Conservation (phyloP, 805 yeast species). For the Kodamaea fukazawae region DNA sequence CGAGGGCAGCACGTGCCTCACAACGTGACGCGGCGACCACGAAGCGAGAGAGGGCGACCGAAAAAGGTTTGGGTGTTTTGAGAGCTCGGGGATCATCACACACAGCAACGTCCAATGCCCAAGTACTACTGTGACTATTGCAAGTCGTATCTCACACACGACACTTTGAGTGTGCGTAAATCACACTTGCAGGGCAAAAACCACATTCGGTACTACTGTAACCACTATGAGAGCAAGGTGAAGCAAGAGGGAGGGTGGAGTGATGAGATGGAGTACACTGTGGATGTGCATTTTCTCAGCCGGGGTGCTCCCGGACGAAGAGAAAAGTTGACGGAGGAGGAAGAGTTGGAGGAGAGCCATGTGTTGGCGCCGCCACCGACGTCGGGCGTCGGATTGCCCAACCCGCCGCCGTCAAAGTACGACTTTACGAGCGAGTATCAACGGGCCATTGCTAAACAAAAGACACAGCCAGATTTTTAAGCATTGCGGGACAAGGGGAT, state of each 20-base stretch:
- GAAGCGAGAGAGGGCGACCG: too few species aligned
- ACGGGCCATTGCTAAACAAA: constrained; percentile 10
- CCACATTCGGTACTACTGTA: constrained; percentile 68
- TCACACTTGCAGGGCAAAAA: constrained; percentile 76
- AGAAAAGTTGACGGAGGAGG: constrained; percentile 19
- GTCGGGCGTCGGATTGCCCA: constrained; percentile 25
- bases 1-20: too few species aligned
- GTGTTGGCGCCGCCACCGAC: constrained; percentile 34
- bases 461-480: too few species aligned
- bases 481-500: constrained; percentile 3
- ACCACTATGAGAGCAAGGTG: constrained; percentile 59
- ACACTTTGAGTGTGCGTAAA: constrained; percentile 80
- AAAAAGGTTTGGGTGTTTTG: too few species aligned
- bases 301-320: constrained; percentile 26
- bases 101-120: too few species aligned
- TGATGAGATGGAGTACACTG: constrained; percentile 31
- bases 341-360: constrained; percentile 13
- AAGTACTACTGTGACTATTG: constrained; percentile 85
- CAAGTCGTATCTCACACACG: constrained; percentile 79
- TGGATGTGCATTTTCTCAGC: constrained; percentile 34
- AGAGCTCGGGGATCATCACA: too few species aligned
- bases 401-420: constrained; percentile 34
- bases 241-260: constrained; percentile 32
- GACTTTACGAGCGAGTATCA: constrained; percentile 24
- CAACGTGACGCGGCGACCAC: too few species aligned